Base-by-base conservation (phyloP, 345 rosid species). In the Eucalyptus erythrocorys region DNA sequence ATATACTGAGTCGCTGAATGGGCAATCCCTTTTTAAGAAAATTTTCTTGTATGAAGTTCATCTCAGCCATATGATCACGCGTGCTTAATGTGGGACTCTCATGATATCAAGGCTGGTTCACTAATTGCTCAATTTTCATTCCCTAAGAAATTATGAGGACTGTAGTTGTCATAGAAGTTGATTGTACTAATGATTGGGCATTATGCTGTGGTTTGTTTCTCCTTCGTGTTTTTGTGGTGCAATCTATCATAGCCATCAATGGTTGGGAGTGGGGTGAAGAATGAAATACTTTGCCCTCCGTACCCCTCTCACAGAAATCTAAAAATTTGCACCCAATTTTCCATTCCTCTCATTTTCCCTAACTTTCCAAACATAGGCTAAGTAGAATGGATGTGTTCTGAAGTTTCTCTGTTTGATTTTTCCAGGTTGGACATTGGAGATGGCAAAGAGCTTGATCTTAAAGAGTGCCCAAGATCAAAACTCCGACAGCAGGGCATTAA, bases 361-460 rank as follows among this genome's bases (percentile, higher is more conserved):
- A 40, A 76, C 84, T 76, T 76, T 30, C 84, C 84, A 76, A 76
- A 21, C 84, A 76, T 76, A 21, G 84, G 27, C 47, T 2, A 40
- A 76, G 85, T 87, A 76, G 47, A 37, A 76, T 76, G 84, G 30
- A 24, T 88, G 49, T 86, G 85, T 21, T 26, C 86, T 76, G 42
- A 86, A 53, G 81, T 55, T 48, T 68, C 26, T 64, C 48, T 87
- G n/a, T 27, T 42, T 87, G 86, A 24, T 48, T 37, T 64, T 37
- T 89, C 81, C 91, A 97, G 99, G 99, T 92, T 97, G 93, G 99
- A 97, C 89, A 30, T 96, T 64, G 99, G 99, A 88, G 95, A 93
- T 90, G 99, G 99, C 43, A 96, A 94, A 92, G 96, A 95, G 48
- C 88, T 96, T 84, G 95, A 95, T 85, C 96, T 96, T 85, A 90